Base-by-base conservation (phyloP, 495 filamentous ascomycete species). In the Emericellopsis terricola region DNA sequence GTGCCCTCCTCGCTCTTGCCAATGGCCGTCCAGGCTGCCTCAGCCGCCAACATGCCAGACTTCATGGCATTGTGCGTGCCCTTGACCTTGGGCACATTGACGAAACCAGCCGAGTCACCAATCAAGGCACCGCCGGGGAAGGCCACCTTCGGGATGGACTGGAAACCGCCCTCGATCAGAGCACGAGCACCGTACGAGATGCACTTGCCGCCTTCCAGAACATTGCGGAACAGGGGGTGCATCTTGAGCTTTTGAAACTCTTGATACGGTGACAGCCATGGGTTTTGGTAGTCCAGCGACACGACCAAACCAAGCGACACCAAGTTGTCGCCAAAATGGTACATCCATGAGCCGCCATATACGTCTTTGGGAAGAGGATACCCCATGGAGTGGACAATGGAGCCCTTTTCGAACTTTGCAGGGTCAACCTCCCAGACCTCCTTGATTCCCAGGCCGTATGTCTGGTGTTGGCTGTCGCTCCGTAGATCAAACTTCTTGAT, bases 161-260 rank as follows among this genome's bases (percentile, higher is more conserved):
- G 89, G 53, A 84, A 99, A 24, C 89, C 89, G 47, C 89, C 89
- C 56, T 99, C 89, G 43, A 89, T 86, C 13, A 99, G 65, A 7
- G 87, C 82, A 36, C 91, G 70, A 9, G 89, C 89, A 38, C 81
- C 89, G 52, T 99, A 99, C 10, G 91, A 92, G 39, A 99, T 86
- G 54, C 91, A 96, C 57, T 92, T 93, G 36, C 89, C 89, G 38
- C 89, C 87, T 52, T 93, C 76, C 14, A 99, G 64, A 13, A 82
- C 71, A 3, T 71, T 64, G 40, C 59, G 69, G 59, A 89, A 96
- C 28, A 91, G 55, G 15, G 89, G 87, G 53, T 99, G 89, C 42
- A 92, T 84, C 64, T 99, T 99, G 63, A 96, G 72, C 61, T 94
- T 94, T 51, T 99, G 91, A 56, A 99, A 96, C 51, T 99, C 89